Percentiles rank a stretch among this genome's conserved stretches.
phyloP scores from a whole-genome alignment of 1,284 basidiomycete genomes.

The Fomitopsis schrenkii region DNA sequence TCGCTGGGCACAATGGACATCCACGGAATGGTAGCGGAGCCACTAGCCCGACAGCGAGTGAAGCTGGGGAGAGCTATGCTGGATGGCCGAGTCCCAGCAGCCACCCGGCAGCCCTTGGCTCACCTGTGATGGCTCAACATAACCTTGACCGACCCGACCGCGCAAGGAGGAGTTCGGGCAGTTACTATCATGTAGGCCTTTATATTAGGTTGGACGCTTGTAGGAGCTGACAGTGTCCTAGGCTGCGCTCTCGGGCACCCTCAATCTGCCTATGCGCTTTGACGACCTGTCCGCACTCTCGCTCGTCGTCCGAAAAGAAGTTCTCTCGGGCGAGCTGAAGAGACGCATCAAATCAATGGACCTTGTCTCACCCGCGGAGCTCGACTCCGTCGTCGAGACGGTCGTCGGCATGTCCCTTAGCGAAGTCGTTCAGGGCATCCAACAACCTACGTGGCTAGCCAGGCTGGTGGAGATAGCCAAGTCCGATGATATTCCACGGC shows the following conservation, averaged over 20 bases:
- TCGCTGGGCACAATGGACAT: conserved; percentile 67
- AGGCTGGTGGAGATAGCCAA: conserved; percentile 56
- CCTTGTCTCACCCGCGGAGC: conserved; percentile 45
- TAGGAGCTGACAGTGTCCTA: conserved; percentile 22
- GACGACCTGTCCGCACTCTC: conserved; percentile 78
- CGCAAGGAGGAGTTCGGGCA: conserved; percentile 71
- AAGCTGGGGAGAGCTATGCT: conserved; percentile 68
- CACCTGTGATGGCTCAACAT: conserved; percentile 43
- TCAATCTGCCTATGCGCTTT: conserved; percentile 76
- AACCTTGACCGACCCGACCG: conserved; percentile 55
- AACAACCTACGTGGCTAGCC: conserved; percentile 60
- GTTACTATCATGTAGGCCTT: conserved; percentile 68
- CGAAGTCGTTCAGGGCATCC: conserved; percentile 72
- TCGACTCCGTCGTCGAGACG: conserved; percentile 64
- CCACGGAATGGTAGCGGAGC: conserved; percentile 75
- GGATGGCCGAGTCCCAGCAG: conserved; percentile 73
- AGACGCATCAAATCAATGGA: conserved; percentile 63
- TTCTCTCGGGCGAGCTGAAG: conserved; percentile 77
- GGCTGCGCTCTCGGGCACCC: conserved; percentile 74
- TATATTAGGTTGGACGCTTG: not conserved
- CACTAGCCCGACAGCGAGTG: conserved; percentile 76
- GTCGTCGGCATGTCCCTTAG: conserved; percentile 66
- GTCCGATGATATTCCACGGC: conserved; percentile 28
- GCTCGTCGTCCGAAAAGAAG: conserved; percentile 79
- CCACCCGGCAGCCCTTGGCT: conserved; percentile 44